Evolutionary conservation across 306 rosid genomes (phyloP), one percentile per base, ranked within the genome.

Genomic region (Lablab purpureus): DNA sequence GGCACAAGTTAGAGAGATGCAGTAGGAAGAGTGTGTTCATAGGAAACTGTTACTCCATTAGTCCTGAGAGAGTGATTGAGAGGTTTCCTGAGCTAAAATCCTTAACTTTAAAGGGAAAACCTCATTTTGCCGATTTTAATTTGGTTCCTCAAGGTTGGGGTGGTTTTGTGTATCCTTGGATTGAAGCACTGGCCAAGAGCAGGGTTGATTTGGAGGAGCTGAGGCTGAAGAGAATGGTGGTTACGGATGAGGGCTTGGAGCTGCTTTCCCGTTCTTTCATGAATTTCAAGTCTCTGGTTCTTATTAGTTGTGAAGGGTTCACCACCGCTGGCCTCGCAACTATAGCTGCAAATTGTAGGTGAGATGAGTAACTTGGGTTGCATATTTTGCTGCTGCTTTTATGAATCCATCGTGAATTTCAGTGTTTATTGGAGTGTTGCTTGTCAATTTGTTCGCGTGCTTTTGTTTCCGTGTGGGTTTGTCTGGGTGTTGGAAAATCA

Each of bases 41-140:
- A 37, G 92, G 97, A 40, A 91, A 89, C 73, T 91, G 97, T 84
- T 91, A 88, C 56, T 88, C 97, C 10, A 87, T 88, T 59, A 80
- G 84, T 55, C 90, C 97, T 4, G 91, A 84, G 82, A 88, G 88
- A 78, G 56, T 90, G 71, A 77, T 90, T 75, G 68, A 54, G 3
- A 85, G 91, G 75, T 91, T 91, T 73, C 91, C 90, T 0, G 87
- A 79, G 18, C 54, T 91, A 7, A 89, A 82, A 58, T 80, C 92
- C n/a, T 79, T 91, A 19, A 87, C 90, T 76, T 67, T 91, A 71
- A 91, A 91, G 71, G 97, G 94, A 3, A 91, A 88, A 64, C 97
- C 97, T 52, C 97, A 89, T 87, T 91, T 91, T 49, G 92, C 97
- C 0, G 94, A 91, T 89, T 91, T 91, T 87, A 88, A 86, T 85